A percentile compares a stretch with the other conserved stretches of the same genome.
Evolutionary conservation across 768 basidiomycete species (phyloP).

Genomic region (Boletus rubroflammeus): DNA sequence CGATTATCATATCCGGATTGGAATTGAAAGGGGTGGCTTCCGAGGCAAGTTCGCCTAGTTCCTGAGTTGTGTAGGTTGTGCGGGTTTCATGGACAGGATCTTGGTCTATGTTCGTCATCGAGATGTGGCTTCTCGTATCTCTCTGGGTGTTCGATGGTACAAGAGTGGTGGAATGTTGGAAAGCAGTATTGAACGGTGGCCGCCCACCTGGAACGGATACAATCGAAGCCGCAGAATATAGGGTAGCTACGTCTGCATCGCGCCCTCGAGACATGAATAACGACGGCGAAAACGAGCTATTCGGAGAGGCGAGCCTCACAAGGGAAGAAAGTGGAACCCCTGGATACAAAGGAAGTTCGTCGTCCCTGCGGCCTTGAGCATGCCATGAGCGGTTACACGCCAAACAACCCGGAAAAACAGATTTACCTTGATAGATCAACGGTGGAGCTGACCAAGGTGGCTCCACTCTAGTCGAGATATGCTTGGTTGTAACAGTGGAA

Average conservation of each 20-base stretch:
- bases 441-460: constrained; percentile 10
- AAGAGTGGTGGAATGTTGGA: constrained; percentile 28
- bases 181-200: constrained; percentile 35
- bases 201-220: constrained; percentile 57
- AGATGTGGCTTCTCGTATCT: constrained; percentile 17
- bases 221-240: constrained; percentile 83
- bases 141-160: constrained; percentile 26
- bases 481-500: constrained; percentile 7
- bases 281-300: constrained; percentile 52
- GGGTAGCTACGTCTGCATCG: constrained; percentile 79
- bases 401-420: neutral
- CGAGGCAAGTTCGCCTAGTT: constrained; percentile 74
- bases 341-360: constrained; percentile 38
- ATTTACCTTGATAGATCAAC: constrained; percentile 21
- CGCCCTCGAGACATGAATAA: constrained; percentile 35
- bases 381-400: constrained; percentile 8
- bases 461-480: constrained; percentile 16
- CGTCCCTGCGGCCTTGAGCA: constrained; percentile 19
- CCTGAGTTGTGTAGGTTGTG: constrained; percentile 53
- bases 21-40: constrained; percentile 61
- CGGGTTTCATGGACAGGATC: constrained; percentile 39
- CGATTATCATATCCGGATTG: constrained; percentile 66
- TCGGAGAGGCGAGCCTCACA: constrained; percentile 63
- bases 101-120: constrained; percentile 24
- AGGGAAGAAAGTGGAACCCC: constrained; percentile 71